phyloP scores from a whole-genome alignment of 352 stramenopile genomes.

The Salisapilia sapeloensis region DNA sequence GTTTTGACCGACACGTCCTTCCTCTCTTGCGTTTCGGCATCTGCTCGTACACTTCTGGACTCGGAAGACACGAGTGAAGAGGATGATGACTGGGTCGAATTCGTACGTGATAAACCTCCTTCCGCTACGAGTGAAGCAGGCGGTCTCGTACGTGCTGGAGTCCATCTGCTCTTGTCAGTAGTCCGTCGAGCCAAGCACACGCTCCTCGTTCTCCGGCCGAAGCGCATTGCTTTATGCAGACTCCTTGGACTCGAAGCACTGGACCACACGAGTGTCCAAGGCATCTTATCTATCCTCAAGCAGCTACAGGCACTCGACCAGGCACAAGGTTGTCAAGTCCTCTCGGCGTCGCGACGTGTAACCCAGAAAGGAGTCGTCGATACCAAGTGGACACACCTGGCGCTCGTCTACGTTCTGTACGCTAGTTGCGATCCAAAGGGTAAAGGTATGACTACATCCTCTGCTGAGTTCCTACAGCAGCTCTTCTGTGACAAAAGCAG shows the following conservation, averaged over 20 bases:
- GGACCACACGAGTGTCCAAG: constrained; percentile 49
- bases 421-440: constrained; percentile 65
- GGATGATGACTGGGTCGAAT: constrained; percentile 17
- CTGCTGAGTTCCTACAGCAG: constrained; percentile 61
- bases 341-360: constrained; percentile 2
- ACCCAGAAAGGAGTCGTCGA: constrained; percentile 17
- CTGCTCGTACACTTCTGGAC: constrained; percentile 5
- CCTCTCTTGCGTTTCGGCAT: constrained; percentile 23
- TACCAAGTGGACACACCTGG: constrained; percentile 50
- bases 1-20: constrained; percentile 41
- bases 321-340: constrained; percentile 1
- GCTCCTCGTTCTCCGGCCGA: constrained; percentile 37
- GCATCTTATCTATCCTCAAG: constrained; percentile 45
- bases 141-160: constrained; percentile 41
- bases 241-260: constrained; percentile 54
- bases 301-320: constrained; percentile 36
- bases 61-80: constrained; percentile 11
- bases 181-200: constrained; percentile 52
- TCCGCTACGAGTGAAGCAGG: constrained; percentile 48
- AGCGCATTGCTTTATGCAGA: constrained; percentile 52
- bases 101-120: too few relatives aligned
- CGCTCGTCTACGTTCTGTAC: constrained; percentile 48
- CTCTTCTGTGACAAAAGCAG: constrained; percentile 14
- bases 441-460: constrained; percentile 48
- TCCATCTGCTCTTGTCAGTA: constrained; percentile 55